Base-by-base conservation (phyloP, 2,329 filamentous ascomycete genomes). In the Diaporthe amygdali region DNA sequence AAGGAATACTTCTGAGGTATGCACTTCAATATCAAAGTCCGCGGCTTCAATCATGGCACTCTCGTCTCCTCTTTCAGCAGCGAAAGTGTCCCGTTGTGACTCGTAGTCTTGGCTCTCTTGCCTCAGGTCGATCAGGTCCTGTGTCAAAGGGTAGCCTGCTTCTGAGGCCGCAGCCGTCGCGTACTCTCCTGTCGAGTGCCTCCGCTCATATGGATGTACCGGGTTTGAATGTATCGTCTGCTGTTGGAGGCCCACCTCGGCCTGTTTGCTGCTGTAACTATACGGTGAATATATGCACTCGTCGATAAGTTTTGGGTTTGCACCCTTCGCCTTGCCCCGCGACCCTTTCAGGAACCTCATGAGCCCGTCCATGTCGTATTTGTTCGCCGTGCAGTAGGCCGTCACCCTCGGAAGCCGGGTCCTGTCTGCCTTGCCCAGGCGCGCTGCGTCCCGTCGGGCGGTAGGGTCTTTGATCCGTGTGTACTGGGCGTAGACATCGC, bases 201-300 rank as follows among this genome's bases (percentile, higher is more conserved):
- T 87, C 74, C 94, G 86, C 77, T 94, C 92, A 61, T 87, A 86
- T 34, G 82, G 81, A 69, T 83, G 82, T 8, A 84, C 79, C 3
- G 85, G 84, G 32, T 74, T 78, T 10, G 79, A 76, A n/a, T 75
- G 80, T 15, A 81, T 76, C 55, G 84, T 80, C 37, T 76, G 70
- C 10, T 69, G 69, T 39, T 70, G 55, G 2, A 63, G 44, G 52
- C 71, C 71, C 14, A 73, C 41, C 55, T 81, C 78, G 8, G 76
- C 78, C 44, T 79, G 76, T 77, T 83, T 89, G 10, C 74, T 87
- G 51, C 87, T 86, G 80, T 98, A 98, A 77, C 91, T 92, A 81
- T 97, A 99, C 0, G 96, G 94, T 14, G 96, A 94, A 82, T 99
- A 99, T 76, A 99, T 94, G 81, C 96, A 99, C 82, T 99, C 96